phyloP scores from a whole-genome alignment of 139 green algal species.

The Haematococcus sp. region DNA sequence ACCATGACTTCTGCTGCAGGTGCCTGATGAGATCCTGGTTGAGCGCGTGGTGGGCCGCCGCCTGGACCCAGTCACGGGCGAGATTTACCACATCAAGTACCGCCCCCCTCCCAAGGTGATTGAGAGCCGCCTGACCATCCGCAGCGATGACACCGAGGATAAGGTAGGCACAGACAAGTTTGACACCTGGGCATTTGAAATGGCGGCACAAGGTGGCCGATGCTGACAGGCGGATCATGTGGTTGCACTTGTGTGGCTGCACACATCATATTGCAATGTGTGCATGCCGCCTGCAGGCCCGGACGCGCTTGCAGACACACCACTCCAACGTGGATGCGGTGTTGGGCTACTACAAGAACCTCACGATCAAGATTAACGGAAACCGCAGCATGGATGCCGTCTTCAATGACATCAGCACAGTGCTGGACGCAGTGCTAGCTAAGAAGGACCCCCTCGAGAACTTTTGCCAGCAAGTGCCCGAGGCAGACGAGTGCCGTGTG shows the following conservation, averaged over 20 bases:
- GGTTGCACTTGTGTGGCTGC: neutral
- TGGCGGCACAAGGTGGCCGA: neutral
- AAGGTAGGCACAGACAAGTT: too few relatives aligned
- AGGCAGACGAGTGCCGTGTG: constrained; percentile 40
- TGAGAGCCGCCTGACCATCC: constrained; percentile 57
- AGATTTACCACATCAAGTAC: constrained; percentile 93
- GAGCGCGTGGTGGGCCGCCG: constrained; percentile 93
- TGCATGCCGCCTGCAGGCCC: constrained; percentile 20
- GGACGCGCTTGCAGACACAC: constrained; percentile 68
- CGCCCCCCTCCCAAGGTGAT: constrained; percentile 82
- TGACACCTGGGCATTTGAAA: neutral
- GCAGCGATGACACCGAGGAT: constrained; percentile 95
- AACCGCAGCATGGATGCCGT: constrained; percentile 72
- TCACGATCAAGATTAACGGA: constrained; percentile 75
- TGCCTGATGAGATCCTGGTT: constrained; percentile 90
- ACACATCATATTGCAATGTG: neutral
- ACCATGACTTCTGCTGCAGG: constrained; percentile 45
- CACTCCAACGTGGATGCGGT: constrained; percentile 80
- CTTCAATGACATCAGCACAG: constrained; percentile 55
- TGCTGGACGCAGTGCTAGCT: constrained; percentile 35
- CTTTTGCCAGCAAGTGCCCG: constrained; percentile 35
- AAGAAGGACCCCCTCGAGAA: constrained; percentile 32
- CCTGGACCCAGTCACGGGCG: constrained; percentile 89
- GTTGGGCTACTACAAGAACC: constrained; percentile 75
- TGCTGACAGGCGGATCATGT: neutral